phyloP scores from a whole-genome alignment of 169 alveolate genomes.

The Plasmodium vivax region DNA sequence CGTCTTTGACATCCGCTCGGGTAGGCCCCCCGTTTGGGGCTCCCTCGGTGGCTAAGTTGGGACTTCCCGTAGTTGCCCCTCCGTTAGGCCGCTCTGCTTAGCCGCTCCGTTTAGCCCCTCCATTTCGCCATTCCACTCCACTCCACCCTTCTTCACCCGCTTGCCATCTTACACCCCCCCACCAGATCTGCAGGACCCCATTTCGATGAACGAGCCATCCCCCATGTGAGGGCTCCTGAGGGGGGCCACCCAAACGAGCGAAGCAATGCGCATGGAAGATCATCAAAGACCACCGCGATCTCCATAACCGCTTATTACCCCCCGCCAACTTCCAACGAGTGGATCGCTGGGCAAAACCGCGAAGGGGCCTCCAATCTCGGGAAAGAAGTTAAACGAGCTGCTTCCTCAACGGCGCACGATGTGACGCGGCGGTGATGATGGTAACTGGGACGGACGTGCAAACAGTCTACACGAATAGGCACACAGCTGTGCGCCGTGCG shows the following conservation, averaged over 20 bases:
- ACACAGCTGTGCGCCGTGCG: background rate
- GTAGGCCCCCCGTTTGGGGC: background rate
- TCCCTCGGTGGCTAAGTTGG: background rate
- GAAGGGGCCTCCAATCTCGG: background rate
- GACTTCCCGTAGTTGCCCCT: background rate
- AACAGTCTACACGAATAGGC: background rate
- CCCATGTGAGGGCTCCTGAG: background rate
- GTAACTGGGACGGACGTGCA: background rate
- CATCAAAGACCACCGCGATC: too few species aligned
- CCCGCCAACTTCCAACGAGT: background rate
- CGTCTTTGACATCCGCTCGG: constrained; percentile 51
- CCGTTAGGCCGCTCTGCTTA: too few species aligned
- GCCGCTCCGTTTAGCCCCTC: too few species aligned
- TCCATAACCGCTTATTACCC: too few species aligned
- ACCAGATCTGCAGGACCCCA: constrained; percentile 41
- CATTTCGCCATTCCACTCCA: background rate
- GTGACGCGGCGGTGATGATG: background rate
- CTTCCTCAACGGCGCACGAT: background rate
- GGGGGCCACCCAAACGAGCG: background rate
- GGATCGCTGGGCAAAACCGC: background rate
- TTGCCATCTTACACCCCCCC: background rate
- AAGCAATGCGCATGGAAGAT: too few species aligned
- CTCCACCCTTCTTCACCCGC: background rate
- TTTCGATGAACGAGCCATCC: constrained; percentile 61
- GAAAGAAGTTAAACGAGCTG: constrained; percentile 5